Conservation (phyloP, 139 green algal genomes). For the Spirogloea muscicola region DNA sequence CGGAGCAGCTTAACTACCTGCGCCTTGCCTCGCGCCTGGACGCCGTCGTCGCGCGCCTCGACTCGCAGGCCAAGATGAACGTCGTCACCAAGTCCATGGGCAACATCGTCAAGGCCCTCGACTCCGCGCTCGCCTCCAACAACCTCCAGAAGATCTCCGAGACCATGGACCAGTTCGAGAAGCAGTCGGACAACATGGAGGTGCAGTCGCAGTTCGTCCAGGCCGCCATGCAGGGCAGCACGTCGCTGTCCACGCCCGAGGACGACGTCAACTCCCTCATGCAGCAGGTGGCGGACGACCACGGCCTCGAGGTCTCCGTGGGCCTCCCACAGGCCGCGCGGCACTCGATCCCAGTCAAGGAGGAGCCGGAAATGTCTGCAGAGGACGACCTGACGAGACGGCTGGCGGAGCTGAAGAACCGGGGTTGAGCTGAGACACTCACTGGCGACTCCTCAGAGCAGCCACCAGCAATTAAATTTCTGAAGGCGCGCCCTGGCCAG, state of each 20-base stretch:
- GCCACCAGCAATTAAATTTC: too few relatives aligned
- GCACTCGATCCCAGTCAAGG: constrained; percentile 8
- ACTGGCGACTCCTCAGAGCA: too few relatives aligned
- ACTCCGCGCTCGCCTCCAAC: constrained; percentile 74
- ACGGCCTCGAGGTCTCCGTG: constrained; percentile 74
- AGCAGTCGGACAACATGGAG: constrained; percentile 94
- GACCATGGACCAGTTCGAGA: constrained; percentile 95
- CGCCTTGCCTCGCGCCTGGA: constrained; percentile 83
- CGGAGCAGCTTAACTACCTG: constrained; percentile 94
- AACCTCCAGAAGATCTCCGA: constrained; percentile 82
- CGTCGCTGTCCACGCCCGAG: constrained; percentile 81
- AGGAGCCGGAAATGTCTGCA: not conserved
- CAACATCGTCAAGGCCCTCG: constrained; percentile 88
- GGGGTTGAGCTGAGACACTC: too few relatives aligned
- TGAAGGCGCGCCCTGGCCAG: too few relatives aligned
- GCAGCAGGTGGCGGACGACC: constrained; percentile 78
- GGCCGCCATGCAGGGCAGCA: constrained; percentile 81
- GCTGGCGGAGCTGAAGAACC: constrained; percentile 55
- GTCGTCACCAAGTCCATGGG: constrained; percentile 88
- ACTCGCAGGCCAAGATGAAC: constrained; percentile 84
- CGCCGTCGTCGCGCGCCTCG: constrained; percentile 81
- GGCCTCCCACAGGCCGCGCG: constrained; percentile 60
- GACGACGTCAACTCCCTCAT: constrained; percentile 88
- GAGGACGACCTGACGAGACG: constrained; percentile 66
- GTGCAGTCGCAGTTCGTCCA: constrained; percentile 87